Percentiles rank a stretch among this genome's conserved stretches.
Evolutionary conservation across 768 basidiomycete genomes (phyloP).

Genomic region (Rickenella mellea): DNA sequence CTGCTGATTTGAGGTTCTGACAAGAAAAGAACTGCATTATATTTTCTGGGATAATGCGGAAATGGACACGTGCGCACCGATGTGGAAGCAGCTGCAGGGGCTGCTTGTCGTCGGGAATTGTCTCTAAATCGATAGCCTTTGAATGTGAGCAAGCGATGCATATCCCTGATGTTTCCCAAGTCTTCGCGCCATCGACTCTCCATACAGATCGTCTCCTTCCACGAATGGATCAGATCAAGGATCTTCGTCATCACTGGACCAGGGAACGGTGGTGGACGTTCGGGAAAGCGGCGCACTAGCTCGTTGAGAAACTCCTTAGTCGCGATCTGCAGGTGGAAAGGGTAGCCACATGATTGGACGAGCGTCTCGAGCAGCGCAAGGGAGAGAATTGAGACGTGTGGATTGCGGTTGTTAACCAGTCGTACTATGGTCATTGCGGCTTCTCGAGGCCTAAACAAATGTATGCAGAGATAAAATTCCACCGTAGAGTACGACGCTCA

Average conservation of each 20-base stretch:
- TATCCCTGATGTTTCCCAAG: conserved; percentile 92
- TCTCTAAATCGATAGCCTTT: conserved; percentile 84
- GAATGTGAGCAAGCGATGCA: conserved; percentile 89
- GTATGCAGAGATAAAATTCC: conserved; percentile 2
- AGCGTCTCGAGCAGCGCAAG: conserved; percentile 84
- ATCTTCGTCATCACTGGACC: conserved; percentile 93
- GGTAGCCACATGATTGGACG: conserved; percentile 92
- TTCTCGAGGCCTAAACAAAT: conserved; percentile 66
- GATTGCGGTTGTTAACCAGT: conserved; percentile 86
- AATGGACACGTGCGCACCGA: conserved; percentile 27
- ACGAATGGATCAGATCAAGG: conserved; percentile 82
- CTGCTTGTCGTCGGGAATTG: conserved; percentile 12
- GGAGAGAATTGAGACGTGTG: conserved; percentile 81
- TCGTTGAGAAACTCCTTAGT: conserved; percentile 99
- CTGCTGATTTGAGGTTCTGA: conserved; percentile 90
- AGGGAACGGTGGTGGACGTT: conserved; percentile 91
- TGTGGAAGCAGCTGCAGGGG: conserved; percentile 25
- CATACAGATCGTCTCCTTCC: conserved; percentile 89
- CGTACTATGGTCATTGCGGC: conserved; percentile 79
- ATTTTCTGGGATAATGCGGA: not conserved
- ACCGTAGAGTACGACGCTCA: conserved; percentile 1
- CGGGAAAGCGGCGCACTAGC: conserved; percentile 94
- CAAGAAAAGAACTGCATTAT: conserved; percentile 1
- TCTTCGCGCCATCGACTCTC: conserved; percentile 94
- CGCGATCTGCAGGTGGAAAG: conserved; percentile 91